Conservation (phyloP, 345 rosid species). For the Brassica carinata region DNA sequence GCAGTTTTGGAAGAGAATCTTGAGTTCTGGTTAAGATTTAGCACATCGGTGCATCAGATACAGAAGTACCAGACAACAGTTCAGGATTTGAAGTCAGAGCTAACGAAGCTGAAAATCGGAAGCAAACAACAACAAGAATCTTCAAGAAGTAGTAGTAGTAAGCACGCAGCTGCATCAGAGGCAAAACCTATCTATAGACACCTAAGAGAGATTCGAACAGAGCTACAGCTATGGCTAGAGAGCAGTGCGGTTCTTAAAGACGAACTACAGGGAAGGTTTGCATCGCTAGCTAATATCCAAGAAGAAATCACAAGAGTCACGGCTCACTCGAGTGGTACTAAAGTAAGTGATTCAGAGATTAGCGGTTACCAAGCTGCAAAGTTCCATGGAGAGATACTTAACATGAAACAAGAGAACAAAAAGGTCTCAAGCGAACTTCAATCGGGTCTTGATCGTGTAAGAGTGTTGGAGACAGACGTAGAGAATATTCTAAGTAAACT, state of each 20-base stretch:
- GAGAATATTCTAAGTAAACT: constrained; percentile 52
- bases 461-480: constrained; percentile 47
- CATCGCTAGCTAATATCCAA: constrained; percentile 62
- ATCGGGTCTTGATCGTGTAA: constrained; percentile 59
- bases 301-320: constrained; percentile 62
- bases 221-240: constrained; percentile 75
- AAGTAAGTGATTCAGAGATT: constrained; percentile 47
- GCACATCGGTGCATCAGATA: constrained; percentile 74
- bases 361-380: constrained; percentile 70
- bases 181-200: constrained; percentile 71
- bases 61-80: constrained; percentile 65
- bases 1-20: constrained; percentile 80
- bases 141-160: constrained; percentile 28
- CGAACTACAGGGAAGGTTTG: constrained; percentile 60
- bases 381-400: constrained; percentile 80
- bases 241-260: constrained; percentile 67
- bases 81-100: constrained; percentile 63
- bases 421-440: constrained; percentile 65
- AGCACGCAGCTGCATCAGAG: constrained; percentile 48
- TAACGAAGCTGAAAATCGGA: constrained; percentile 41
- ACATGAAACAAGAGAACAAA: constrained; percentile 87
- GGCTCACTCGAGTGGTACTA: constrained; percentile 27
- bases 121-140: constrained; percentile 44
- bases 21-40: constrained; percentile 94
- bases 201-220: constrained; percentile 74